Evolutionary conservation across 2,329 filamentous ascomycete genomes (phyloP).

Genomic region (Blumeria hordei): DNA sequence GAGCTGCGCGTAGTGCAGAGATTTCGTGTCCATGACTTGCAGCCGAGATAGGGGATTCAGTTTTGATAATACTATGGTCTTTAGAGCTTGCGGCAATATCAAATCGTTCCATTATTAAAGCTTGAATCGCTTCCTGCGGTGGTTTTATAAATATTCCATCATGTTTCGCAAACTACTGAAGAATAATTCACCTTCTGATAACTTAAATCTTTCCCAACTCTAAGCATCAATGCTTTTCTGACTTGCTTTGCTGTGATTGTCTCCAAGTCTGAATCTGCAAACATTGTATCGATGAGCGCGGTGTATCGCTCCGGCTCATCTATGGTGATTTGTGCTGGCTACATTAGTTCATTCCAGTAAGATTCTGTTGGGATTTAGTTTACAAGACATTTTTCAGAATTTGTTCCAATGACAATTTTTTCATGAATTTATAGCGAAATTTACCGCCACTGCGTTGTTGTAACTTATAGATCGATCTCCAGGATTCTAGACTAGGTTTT

Average conservation of each 20-base stretch:
- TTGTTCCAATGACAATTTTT: background rate
- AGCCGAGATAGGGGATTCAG: too few species aligned
- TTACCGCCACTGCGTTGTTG: too few species aligned
- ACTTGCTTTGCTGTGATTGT: slow-evolving; percentile 18
- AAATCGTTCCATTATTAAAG: slow-evolving; percentile 30
- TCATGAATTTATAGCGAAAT: background rate
- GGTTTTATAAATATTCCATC: slow-evolving; percentile 1
- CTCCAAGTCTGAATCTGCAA: slow-evolving; percentile 15
- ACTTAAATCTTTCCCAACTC: slow-evolving; percentile 15
- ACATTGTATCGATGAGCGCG: slow-evolving; percentile 18
- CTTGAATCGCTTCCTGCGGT: slow-evolving; percentile 23
- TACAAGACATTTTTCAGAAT: slow-evolving; percentile 8
- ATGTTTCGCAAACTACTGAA: background rate
- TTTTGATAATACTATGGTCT: background rate
- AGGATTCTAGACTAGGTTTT: too few species aligned
- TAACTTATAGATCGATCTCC: too few species aligned
- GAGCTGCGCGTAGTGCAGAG: background rate
- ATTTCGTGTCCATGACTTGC: background rate
- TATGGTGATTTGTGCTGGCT: slow-evolving; percentile 8
- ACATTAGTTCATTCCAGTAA: slow-evolving; percentile 2
- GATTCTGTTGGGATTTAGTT: background rate
- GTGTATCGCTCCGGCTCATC: slow-evolving; percentile 14
- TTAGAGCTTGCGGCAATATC: slow-evolving; percentile 18
- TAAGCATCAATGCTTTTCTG: slow-evolving; percentile 14
- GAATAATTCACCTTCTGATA: slow-evolving; percentile 16